A percentile compares a stretch with the other conserved stretches of the same genome.
phyloP scores from a whole-genome alignment of 1,139 yeast species.

The Suhomyces yuchorum region DNA sequence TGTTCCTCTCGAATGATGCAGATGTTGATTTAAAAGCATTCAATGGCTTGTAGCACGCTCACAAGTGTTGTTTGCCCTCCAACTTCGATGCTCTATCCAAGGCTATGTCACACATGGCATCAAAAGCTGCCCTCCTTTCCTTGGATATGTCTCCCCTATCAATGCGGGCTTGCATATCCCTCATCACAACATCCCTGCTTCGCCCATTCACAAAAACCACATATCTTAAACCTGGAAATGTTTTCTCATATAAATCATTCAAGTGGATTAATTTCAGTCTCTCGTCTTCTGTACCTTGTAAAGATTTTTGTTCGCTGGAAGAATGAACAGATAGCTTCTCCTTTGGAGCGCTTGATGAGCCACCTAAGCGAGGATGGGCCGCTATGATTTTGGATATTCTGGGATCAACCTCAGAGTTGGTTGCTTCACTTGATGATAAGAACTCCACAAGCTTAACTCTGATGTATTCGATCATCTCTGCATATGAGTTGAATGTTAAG shows the following conservation, averaged over 20 bases:
- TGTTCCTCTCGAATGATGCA: too few species aligned
- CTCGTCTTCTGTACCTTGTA: constrained; percentile 48
- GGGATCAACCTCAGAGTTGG: constrained; percentile 28
- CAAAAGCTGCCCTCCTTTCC: constrained; percentile 69
- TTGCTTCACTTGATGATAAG: constrained; percentile 27
- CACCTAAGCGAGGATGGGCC: constrained; percentile 92
- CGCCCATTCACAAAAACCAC: constrained; percentile 93
- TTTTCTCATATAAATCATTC: constrained; percentile 64
- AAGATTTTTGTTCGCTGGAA: constrained; percentile 66
- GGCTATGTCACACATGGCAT: constrained; percentile 91
- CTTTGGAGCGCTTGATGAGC: constrained; percentile 38
- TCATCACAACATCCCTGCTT: constrained; percentile 63
- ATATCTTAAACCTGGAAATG: constrained; percentile 80
- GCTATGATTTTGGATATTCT: constrained; percentile 57
- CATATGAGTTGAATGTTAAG: constrained; percentile 34
- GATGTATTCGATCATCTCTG: constrained; percentile 52
- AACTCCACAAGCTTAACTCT: constrained; percentile 41
- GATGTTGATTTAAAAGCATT: too few species aligned
- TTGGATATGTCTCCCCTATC: constrained; percentile 47
- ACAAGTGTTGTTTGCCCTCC: constrained; percentile 16
- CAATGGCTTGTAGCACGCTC: too few species aligned
- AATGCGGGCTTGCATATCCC: constrained; percentile 65
- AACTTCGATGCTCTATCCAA: constrained; percentile 67
- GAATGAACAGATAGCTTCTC: constrained; percentile 64
- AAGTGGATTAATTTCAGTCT: constrained; percentile 51